Evolutionary conservation across 176 grass and related monocot genomes (phyloP).

Genomic region (Miscanthus lutarioriparius): DNA sequence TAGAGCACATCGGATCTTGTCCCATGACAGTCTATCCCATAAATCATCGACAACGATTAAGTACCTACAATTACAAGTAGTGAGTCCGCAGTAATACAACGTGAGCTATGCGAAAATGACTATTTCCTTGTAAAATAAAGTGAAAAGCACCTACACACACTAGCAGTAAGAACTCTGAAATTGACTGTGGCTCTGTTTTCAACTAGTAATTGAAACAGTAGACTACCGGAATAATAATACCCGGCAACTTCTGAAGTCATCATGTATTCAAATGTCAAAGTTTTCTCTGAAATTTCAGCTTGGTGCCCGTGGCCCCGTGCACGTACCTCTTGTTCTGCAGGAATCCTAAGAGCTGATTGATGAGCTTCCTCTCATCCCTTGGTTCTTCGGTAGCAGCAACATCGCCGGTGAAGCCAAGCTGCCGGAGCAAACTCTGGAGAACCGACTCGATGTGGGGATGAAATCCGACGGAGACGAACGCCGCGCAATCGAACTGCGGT

Average conservation of each 20-base stretch:
- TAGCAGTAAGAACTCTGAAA: no score
- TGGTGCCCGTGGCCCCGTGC: no score
- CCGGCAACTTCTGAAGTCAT: neutral
- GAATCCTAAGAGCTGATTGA: neutral
- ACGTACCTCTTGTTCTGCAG: slow-evolving; percentile 8
- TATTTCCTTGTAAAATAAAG: neutral
- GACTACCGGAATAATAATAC: neutral
- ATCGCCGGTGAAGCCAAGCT: neutral
- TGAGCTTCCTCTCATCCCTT: neutral
- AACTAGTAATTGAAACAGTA: neutral
- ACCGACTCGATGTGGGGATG: neutral
- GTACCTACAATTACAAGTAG: neutral
- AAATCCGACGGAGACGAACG: neutral
- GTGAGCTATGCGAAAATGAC: neutral
- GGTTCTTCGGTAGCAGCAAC: neutral
- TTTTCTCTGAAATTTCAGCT: neutral
- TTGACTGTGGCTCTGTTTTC: no score
- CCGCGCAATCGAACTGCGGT: neutral
- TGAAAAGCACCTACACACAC: no score
- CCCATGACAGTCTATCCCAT: slow-evolving; percentile 16
- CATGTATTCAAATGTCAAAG: neutral
- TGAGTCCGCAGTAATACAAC: neutral
- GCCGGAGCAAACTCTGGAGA: neutral
- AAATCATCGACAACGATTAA: slow-evolving; percentile 10
- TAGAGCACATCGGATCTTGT: neutral